These are phyloP conservation scores for Picocystis sp. DNA, from an alignment of 163 green algal genomes.

Conservation along the genomic window DNA sequence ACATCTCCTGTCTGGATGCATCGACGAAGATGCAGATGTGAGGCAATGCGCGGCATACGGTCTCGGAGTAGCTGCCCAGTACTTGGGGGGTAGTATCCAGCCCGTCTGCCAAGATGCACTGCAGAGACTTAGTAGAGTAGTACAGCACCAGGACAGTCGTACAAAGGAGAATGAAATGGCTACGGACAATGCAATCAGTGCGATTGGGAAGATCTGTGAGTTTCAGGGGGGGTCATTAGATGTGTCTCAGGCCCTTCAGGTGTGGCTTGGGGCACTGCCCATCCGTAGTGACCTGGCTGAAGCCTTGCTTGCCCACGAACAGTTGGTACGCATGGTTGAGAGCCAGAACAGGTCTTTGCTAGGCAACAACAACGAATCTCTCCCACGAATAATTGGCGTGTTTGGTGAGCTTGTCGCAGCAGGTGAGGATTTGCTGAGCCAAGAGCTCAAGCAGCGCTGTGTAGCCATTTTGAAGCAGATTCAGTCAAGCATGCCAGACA, in stretches of 20 bases:
- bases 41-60: constrained; percentile 73
- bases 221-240: constrained; percentile 6
- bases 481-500: background rate
- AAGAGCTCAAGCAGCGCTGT: background rate
- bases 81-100: constrained; percentile 23
- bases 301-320: constrained; percentile 25
- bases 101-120: constrained; percentile 25
- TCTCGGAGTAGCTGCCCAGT: constrained; percentile 47
- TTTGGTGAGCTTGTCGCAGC: constrained; percentile 10
- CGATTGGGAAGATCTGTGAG: constrained; percentile 28
- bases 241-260: constrained; percentile 6
- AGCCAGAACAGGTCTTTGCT: constrained; percentile 9
- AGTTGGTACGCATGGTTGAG: constrained; percentile 20
- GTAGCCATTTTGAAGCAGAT: constrained; percentile 6
- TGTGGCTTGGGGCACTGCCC: constrained; percentile 24
- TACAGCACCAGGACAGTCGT: constrained; percentile 12
- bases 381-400: constrained; percentile 5
- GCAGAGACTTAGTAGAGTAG: constrained; percentile 11
- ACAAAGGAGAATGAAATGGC: constrained; percentile 18
- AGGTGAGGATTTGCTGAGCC: background rate
- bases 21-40: constrained; percentile 20
- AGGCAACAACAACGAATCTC: constrained; percentile 9
- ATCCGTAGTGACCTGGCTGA: constrained; percentile 28
- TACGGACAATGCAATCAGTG: constrained; percentile 45
- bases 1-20: constrained; percentile 10